phyloP scores from a whole-genome alignment of 331 rosid genomes.

The Telfairia occidentalis region DNA sequence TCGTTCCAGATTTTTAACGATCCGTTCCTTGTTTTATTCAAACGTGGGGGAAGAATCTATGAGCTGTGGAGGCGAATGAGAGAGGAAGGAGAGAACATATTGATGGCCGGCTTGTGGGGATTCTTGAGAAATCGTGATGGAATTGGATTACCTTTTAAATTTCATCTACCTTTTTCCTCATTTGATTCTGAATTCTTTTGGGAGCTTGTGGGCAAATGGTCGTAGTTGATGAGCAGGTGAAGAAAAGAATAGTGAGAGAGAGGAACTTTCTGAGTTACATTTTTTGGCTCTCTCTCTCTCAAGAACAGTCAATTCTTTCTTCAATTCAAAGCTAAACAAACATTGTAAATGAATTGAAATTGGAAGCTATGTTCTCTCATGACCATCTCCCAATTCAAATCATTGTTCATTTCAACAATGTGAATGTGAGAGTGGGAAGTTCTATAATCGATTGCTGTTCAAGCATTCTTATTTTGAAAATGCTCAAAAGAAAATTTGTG shows the following conservation, averaged over 20 bases:
- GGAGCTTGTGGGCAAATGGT: neutral
- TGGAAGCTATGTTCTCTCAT: neutral
- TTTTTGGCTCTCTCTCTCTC: neutral
- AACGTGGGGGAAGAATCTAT: neutral
- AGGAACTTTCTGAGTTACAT: neutral
- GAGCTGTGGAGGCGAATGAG: neutral
- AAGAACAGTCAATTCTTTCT: neutral
- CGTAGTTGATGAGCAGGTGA: neutral
- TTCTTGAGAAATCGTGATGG: neutral
- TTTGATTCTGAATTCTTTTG: constrained; percentile 4
- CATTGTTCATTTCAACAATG: neutral
- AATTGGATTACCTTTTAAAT: neutral
- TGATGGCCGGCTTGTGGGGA: neutral
- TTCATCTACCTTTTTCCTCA: neutral
- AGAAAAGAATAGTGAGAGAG: neutral
- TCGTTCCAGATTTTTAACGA: neutral
- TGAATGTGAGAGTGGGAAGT: neutral
- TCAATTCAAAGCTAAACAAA: neutral
- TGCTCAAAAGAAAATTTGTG: too few relatives aligned
- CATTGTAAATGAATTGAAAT: neutral
- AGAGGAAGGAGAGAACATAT: neutral
- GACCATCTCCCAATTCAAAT: neutral
- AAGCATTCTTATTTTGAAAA: neutral
- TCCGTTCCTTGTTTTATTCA: neutral
- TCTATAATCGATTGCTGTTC: neutral